Conservation (phyloP, 2,329 filamentous ascomycete species). For the Eutypella sp. region DNA sequence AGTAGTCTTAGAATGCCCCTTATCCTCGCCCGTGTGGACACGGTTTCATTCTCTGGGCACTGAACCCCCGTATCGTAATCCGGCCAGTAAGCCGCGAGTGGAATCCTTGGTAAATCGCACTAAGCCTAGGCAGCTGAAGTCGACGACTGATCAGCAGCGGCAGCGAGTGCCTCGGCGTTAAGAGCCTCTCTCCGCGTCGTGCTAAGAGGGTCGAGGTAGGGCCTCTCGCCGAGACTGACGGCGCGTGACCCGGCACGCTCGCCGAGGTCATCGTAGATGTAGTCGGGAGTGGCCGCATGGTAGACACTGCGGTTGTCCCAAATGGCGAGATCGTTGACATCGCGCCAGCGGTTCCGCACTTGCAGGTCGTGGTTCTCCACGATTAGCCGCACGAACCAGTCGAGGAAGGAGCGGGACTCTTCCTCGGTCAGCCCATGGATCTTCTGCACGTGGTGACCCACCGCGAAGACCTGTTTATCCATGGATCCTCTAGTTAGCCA, state of each 20-base stretch:
- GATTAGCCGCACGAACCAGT: constrained; percentile 22
- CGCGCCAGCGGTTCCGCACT: constrained; percentile 29
- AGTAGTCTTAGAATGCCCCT: too few species aligned
- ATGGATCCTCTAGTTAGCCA: neutral
- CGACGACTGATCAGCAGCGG: too few species aligned
- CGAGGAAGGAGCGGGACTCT: constrained; percentile 17
- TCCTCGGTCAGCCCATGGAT: constrained; percentile 20
- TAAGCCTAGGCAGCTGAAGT: too few species aligned
- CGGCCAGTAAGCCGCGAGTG: too few species aligned
- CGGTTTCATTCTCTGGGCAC: too few species aligned
- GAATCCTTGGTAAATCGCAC: too few species aligned
- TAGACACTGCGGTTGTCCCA: constrained; percentile 54
- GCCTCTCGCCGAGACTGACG: constrained; percentile 46
- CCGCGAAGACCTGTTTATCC: constrained; percentile 17
- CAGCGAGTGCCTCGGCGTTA: constrained; percentile 6
- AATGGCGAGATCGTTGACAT: constrained; percentile 37
- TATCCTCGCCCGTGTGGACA: too few species aligned
- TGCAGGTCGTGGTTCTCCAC: constrained; percentile 25
- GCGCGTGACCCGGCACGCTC: constrained; percentile 40
- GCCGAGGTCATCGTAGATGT: constrained; percentile 35
- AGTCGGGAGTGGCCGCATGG: constrained; percentile 52
- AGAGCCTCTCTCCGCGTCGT: constrained; percentile 38
- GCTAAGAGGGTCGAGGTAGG: constrained; percentile 44
- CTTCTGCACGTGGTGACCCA: constrained; percentile 20
- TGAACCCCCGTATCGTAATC: too few species aligned